Evolutionary conservation across 352 stramenopile species (phyloP).

Genomic region (Blastocystis sp.): DNA sequence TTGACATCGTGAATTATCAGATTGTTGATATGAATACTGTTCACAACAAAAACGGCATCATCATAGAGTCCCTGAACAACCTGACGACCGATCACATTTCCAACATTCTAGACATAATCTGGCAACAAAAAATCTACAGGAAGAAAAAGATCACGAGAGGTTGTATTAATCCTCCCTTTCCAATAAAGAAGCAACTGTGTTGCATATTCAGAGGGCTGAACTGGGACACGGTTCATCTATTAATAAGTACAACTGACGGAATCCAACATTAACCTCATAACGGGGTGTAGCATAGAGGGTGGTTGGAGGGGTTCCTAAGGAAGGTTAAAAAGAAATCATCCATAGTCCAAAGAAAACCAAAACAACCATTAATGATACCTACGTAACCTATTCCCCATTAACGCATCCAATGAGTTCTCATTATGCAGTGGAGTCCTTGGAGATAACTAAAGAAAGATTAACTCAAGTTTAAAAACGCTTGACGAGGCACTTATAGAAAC

Average conservation of each 20-base stretch:
- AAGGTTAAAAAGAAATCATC: background rate
- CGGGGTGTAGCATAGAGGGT: constrained; percentile 5
- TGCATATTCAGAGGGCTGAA: background rate
- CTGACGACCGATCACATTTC: background rate
- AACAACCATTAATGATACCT: background rate
- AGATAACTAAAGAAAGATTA: constrained; percentile 39
- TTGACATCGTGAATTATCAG: constrained; percentile 36
- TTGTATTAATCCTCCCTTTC: background rate
- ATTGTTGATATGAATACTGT: constrained; percentile 38
- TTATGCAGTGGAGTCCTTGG: constrained; percentile 26
- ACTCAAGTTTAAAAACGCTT: background rate
- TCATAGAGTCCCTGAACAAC: background rate
- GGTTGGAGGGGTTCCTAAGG: constrained; percentile 37
- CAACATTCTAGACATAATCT: constrained; percentile 13
- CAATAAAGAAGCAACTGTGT: constrained; percentile 35
- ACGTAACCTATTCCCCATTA: constrained; percentile 28
- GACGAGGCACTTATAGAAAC: background rate
- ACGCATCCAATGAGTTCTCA: constrained; percentile 14
- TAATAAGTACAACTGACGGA: background rate
- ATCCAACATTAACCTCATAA: constrained; percentile 12
- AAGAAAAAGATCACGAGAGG: constrained; percentile 4
- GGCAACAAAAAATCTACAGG: background rate
- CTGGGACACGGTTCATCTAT: background rate
- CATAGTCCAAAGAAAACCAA: background rate
- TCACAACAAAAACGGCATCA: background rate